Evolutionary conservation across 2,329 filamentous ascomycete genomes (phyloP), one percentile per base, ranked within the genome.

Genomic region (Ceratocystis smalleyi): DNA sequence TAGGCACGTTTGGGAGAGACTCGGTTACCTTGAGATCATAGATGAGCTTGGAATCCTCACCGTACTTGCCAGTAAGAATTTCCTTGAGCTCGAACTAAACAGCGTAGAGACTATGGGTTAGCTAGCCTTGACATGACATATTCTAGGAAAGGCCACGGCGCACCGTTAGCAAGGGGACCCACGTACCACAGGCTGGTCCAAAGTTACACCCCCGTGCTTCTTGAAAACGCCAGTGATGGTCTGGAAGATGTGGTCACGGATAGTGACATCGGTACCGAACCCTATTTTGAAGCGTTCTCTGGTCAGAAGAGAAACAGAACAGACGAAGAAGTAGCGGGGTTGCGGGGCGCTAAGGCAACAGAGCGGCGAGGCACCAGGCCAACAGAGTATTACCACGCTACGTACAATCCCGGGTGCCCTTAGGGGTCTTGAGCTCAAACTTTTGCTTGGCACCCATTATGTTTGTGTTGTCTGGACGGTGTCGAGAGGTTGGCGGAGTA

Each of bases 1-100:
- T 30, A 12, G 27, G 19, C 4, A 43, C n/a, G 6, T 57, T 35
- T 6, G 6, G 7, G 12, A 19, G 24, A 57, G 24, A 57, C 17
- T 35, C 19, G n/a, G n/a, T 32, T 63, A 67, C 65, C 65, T 67
- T 67, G 24, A 67, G 72, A 73, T 95, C 88, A 76, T 95, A 95
- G 75, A 95, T 95, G 73, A 95, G 85, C 75, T 92, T 92, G 71
- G 86, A 89, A 75, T 95, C 90, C 77, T 95, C 90, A 73, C 90
- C 90, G 77, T 95, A 95, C 78, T 95, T 95, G 67, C 89, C 90
- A 22, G 89, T 81, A 47, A 95, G 81, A 68, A 95, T 92, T 70
- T 95, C 89, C 73, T 86, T 87, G 67, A 94, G 79, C 75, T 95
- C 90, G 72, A 95, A 95, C 65, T 67, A 65, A 24, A 64, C 5